phyloP scores from a whole-genome alignment of 2,329 filamentous ascomycete genomes.

The Exophiala sideris region DNA sequence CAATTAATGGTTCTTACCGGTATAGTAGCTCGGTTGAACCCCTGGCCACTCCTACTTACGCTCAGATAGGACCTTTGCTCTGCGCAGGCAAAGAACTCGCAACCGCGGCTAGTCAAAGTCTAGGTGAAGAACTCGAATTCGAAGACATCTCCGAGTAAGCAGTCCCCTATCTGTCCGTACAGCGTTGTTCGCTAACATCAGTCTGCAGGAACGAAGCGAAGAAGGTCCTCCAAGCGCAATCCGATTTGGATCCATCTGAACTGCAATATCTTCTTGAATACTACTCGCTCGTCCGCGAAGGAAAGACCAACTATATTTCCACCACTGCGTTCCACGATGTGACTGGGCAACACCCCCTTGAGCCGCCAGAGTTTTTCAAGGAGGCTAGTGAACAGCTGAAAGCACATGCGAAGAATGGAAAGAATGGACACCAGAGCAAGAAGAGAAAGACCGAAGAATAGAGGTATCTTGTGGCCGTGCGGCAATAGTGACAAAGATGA shows the following conservation, averaged over 20 bases:
- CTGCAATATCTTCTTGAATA: conserved; percentile 48
- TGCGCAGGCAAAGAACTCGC: conserved; percentile 48
- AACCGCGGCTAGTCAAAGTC: conserved; percentile 42
- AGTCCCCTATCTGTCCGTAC: neutral
- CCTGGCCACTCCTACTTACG: neutral
- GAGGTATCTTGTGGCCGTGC: neutral
- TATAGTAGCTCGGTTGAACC: conserved; percentile 20
- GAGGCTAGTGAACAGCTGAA: conserved; percentile 35
- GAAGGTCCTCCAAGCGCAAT: conserved; percentile 38
- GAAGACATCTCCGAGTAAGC: conserved; percentile 47
- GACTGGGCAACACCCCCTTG: conserved; percentile 46
- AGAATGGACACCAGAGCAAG: conserved; percentile 33
- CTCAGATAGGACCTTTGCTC: conserved; percentile 44
- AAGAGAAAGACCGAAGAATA: conserved; percentile 32
- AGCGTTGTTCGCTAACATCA: neutral
- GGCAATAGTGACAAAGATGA: too few relatives aligned
- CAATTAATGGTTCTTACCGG: conserved; percentile 53
- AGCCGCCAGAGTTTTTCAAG: conserved; percentile 50
- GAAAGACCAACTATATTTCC: conserved; percentile 54
- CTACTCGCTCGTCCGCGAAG: conserved; percentile 51
- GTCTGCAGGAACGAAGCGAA: conserved; percentile 32
- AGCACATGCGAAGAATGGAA: conserved; percentile 21
- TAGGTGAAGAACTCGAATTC: conserved; percentile 45
- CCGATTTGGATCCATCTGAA: conserved; percentile 39
- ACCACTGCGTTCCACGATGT: conserved; percentile 51